Percentiles rank a stretch among this genome's conserved stretches.
phyloP scores from a whole-genome alignment of 495 filamentous ascomycete genomes.

The Podospora australis region DNA sequence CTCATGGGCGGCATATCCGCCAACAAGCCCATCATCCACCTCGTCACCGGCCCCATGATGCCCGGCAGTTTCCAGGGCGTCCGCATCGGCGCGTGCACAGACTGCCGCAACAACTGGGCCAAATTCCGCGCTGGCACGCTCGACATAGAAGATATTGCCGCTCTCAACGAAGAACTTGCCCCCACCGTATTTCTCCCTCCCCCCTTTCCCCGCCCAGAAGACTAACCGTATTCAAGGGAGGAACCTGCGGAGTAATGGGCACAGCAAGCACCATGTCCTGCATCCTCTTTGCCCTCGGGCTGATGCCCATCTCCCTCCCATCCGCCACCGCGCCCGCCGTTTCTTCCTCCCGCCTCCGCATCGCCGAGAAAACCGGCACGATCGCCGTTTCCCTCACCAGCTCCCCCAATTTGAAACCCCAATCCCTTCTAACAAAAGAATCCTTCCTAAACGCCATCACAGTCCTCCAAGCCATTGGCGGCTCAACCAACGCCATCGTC shows the following conservation, averaged over 20 bases:
- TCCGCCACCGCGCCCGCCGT: constrained; percentile 58
- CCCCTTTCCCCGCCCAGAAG: not conserved
- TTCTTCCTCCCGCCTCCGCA: constrained; percentile 54
- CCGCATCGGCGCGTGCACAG: constrained; percentile 59
- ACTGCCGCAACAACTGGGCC: constrained; percentile 63
- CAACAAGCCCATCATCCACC: constrained; percentile 58
- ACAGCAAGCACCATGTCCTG: constrained; percentile 68
- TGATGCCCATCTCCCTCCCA: constrained; percentile 50
- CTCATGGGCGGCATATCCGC: constrained; percentile 65
- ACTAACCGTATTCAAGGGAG: constrained; percentile 34
- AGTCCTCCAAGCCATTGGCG: constrained; percentile 63
- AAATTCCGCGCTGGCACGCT: constrained; percentile 52
- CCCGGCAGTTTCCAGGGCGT: constrained; percentile 53
- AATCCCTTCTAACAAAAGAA: constrained; percentile 49
- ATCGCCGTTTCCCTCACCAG: constrained; percentile 40
- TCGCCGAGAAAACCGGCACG: constrained; percentile 57
- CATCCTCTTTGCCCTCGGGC: constrained; percentile 53
- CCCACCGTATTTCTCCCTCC: constrained; percentile 46
- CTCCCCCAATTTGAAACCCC: constrained; percentile 36
- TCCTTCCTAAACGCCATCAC: constrained; percentile 64
- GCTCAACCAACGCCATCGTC: constrained; percentile 62
- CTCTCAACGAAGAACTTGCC: constrained; percentile 61
- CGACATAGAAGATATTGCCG: constrained; percentile 60
- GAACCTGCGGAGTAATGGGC: constrained; percentile 65
- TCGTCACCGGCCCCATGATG: constrained; percentile 64